These are phyloP conservation scores for Petunia secreta DNA, from an alignment of 257 asterid genomes.

Conservation along the genomic window DNA sequence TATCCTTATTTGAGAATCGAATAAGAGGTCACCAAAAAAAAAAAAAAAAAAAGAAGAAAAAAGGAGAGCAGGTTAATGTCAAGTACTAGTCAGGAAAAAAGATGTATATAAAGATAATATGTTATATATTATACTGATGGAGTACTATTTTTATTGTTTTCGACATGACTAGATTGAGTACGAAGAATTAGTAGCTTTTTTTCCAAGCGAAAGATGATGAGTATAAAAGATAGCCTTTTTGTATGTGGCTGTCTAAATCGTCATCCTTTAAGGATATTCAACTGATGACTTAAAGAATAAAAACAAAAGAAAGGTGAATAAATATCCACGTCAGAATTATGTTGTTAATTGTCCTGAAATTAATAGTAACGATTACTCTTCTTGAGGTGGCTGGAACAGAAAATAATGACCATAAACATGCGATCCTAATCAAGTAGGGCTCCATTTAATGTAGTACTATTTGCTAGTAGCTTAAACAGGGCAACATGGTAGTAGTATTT, in stretches of 20 bases:
- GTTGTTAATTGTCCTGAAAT: not conserved
- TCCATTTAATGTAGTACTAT: conserved; percentile 27
- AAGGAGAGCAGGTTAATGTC: no score
- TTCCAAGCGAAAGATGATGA: conserved; percentile 18
- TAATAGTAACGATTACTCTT: not conserved
- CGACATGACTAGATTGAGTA: not conserved
- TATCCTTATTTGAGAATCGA: not conserved
- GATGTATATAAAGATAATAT: not conserved
- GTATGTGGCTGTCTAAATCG: conserved; percentile 20
- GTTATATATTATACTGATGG: no score
- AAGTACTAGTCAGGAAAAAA: no score
- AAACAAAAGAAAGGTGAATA: not conserved
- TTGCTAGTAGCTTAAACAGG: not conserved
- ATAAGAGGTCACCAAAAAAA: no score
- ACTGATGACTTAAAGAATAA: not conserved
- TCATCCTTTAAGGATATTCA: conserved; percentile 21
- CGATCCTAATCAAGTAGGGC: conserved; percentile 26
- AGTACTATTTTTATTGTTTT: not conserved
- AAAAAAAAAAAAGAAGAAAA: no score
- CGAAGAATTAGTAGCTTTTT: not conserved
- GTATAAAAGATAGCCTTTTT: not conserved
- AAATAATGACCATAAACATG: conserved; percentile 19
- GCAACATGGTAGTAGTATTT: no score
- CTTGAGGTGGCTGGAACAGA: conserved; percentile 4
- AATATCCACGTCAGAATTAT: not conserved